Percentiles rank a stretch among this genome's conserved stretches.
Conservation (phyloP, 768 basidiomycete species). For the Termitomyces sp. region DNA sequence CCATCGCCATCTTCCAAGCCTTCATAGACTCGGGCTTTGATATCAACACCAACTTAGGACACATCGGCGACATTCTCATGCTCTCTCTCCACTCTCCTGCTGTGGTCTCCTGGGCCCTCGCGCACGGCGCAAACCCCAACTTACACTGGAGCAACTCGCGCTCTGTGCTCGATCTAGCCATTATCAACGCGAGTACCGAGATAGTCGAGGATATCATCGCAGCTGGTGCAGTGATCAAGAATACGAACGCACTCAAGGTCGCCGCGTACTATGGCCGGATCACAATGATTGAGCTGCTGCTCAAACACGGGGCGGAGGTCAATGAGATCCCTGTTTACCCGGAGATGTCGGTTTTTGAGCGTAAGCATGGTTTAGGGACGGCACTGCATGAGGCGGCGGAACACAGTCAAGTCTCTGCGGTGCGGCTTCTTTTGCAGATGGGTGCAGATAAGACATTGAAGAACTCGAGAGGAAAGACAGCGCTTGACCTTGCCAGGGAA, state of each 20-base stretch:
- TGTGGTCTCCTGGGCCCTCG: conserved; percentile 5
- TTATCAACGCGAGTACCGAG: conserved; percentile 1
- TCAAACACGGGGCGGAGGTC: conserved; percentile 12
- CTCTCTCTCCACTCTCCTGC: not conserved
- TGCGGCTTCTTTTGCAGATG: not conserved
- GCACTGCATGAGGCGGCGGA: conserved; percentile 13
- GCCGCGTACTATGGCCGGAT: conserved; percentile 12
- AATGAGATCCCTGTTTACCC: conserved; percentile 11
- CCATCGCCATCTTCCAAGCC: conserved; percentile 7
- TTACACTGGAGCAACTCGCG: not conserved
- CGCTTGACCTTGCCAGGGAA: conserved; percentile 3
- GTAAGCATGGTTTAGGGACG: conserved; percentile 13
- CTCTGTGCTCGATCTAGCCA: conserved; percentile 10
- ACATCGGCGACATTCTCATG: conserved; percentile 11
- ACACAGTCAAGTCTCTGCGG: conserved; percentile 8
- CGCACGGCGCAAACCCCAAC: conserved; percentile 9
- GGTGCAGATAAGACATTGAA: conserved; percentile 1
- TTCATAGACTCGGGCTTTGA: conserved; percentile 10
- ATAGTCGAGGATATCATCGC: not conserved
- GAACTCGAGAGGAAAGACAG: conserved; percentile 4
- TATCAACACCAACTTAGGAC: conserved; percentile 8
- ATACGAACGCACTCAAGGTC: conserved; percentile 11
- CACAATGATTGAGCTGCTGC: conserved; percentile 10
- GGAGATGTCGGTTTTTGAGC: conserved; percentile 6
- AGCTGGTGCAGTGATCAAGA: conserved; percentile 9